These are phyloP conservation scores for Physcia stellaris DNA, from an alignment of 495 filamentous ascomycete genomes.

Conservation along the genomic window DNA sequence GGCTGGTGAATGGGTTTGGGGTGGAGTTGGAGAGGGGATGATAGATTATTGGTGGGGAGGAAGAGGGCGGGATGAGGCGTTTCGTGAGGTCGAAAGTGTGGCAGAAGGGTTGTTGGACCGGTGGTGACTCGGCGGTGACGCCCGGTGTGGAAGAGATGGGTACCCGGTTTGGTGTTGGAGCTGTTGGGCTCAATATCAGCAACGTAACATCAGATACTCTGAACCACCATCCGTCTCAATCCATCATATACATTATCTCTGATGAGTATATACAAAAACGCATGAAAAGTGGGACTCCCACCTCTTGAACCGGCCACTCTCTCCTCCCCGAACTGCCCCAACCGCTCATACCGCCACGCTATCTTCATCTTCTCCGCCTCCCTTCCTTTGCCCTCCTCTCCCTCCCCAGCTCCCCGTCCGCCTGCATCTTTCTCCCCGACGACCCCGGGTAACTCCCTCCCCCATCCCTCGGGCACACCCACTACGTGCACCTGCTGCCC, in stretches of 20 bases:
- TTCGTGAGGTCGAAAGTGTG: constrained; percentile 87
- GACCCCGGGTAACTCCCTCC: constrained; percentile 65
- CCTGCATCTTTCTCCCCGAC: constrained; percentile 35
- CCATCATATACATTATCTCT: constrained; percentile 9
- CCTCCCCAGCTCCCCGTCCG: constrained; percentile 27
- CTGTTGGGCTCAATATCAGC: constrained; percentile 13
- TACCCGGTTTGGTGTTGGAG: constrained; percentile 9
- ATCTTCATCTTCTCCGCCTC: constrained; percentile 85
- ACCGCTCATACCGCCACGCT: constrained; percentile 87
- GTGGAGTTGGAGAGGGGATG: constrained; percentile 30
- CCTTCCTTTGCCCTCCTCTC: constrained; percentile 17
- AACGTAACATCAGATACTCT: neutral
- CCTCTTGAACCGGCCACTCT: constrained; percentile 40
- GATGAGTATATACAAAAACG: constrained; percentile 2
- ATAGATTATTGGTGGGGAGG: constrained; percentile 40
- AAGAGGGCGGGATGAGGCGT: constrained; percentile 47
- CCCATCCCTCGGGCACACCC: constrained; percentile 67
- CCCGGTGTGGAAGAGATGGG: neutral
- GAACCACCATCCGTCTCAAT: neutral
- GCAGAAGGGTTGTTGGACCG: constrained; percentile 45
- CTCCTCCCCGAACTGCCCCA: constrained; percentile 53
- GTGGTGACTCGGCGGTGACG: constrained; percentile 1
- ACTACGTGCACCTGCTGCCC: constrained; percentile 80
- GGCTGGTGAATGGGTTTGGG: constrained; percentile 45
- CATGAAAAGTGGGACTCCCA: constrained; percentile 22